These are phyloP conservation scores for Neonothopanus nambi DNA, from an alignment of 1,284 basidiomycete species.

Conservation along the genomic window DNA sequence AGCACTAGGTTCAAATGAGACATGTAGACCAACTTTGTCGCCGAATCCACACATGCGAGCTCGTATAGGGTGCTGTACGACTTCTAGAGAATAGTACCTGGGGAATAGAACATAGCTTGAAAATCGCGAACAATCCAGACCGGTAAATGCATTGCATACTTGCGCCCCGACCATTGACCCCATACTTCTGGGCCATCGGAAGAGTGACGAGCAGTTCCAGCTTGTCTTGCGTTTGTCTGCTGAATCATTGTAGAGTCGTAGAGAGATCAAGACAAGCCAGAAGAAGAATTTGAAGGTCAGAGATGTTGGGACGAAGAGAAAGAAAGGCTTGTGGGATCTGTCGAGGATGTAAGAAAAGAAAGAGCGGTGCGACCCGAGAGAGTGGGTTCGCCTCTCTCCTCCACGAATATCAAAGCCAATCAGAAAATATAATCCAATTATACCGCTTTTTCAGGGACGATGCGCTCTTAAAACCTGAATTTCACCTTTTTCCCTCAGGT, in stretches of 20 bases:
- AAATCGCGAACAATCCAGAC: conserved; percentile 10
- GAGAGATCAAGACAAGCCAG: no score
- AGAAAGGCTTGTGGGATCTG: no score
- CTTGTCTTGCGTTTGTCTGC: conserved; percentile 46
- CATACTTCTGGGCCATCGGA: conserved; percentile 47
- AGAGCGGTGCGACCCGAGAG: no score
- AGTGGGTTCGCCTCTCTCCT: no score
- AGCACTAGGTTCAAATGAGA: conserved; percentile 7
- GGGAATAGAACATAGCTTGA: conserved; percentile 12
- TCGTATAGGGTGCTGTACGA: conserved; percentile 84
- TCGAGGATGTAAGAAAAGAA: no score
- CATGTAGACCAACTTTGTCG: conserved; percentile 69
- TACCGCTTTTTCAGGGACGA: no score
- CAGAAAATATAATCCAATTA: no score
- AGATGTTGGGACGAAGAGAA: no score
- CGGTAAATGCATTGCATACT: conserved; percentile 43
- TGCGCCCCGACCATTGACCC: conserved; percentile 61
- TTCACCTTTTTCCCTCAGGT: no score
- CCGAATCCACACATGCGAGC: conserved; percentile 95
- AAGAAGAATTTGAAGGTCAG: no score
- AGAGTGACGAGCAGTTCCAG: conserved; percentile 31
- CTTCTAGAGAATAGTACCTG: conserved; percentile 80
- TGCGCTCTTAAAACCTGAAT: no score
- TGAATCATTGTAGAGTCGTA: conserved; percentile 49
- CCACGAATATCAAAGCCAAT: no score